These are phyloP conservation scores for Hypoxylon sp. DNA, from an alignment of 2,329 filamentous ascomycete species.

Conservation along the genomic window DNA sequence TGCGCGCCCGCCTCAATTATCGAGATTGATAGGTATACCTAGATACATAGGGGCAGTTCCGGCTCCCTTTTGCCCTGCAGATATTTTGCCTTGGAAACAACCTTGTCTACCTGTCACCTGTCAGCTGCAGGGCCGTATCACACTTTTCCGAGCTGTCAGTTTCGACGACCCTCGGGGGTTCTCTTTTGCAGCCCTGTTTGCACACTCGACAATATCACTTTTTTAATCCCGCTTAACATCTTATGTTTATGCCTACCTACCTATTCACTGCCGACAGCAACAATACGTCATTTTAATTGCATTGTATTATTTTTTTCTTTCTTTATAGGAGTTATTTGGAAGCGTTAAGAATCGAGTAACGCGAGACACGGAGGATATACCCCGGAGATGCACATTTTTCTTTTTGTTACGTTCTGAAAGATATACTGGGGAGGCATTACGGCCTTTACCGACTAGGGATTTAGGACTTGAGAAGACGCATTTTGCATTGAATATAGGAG, in stretches of 20 bases:
- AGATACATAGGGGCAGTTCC: constrained; percentile 10
- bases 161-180: constrained; percentile 19
- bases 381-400: constrained; percentile 40
- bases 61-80: constrained; percentile 17
- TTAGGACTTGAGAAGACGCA: constrained; percentile 13
- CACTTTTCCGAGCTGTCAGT: constrained; percentile 22
- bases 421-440: constrained; percentile 17
- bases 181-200: constrained; percentile 8
- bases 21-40: neutral
- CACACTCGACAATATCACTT: constrained; percentile 18
- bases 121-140: constrained; percentile 17
- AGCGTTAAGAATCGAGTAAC: constrained; percentile 39
- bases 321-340: constrained; percentile 47
- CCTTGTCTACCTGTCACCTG: constrained; percentile 12
- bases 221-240: constrained; percentile 10
- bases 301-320: constrained; percentile 26
- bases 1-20: constrained; percentile 21
- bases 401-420: constrained; percentile 24
- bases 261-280: constrained; percentile 27
- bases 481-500: constrained; percentile 34
- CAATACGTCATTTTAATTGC: constrained; percentile 40
- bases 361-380: constrained; percentile 53
- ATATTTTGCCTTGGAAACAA: constrained; percentile 14
- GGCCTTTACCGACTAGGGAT: constrained; percentile 8
- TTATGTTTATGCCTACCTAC: constrained; percentile 22